Percentiles rank a stretch among this genome's conserved stretches.
Conservation (phyloP, 164 flowering plant species). For the Umbilicus rupestris region DNA sequence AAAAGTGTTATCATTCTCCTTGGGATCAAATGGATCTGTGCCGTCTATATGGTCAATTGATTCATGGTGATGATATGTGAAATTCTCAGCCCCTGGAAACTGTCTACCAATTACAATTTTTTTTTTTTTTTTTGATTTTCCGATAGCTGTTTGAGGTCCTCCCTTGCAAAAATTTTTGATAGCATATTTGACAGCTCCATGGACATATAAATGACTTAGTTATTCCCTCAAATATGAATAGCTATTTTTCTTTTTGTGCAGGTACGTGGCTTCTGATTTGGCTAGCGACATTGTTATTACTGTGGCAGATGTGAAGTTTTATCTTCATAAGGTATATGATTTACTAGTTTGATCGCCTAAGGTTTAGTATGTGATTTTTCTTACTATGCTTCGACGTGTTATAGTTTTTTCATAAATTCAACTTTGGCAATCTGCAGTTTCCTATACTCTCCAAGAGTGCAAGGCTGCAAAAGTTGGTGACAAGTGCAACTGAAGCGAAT, state of each 20-base stretch:
- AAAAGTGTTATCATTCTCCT: no score
- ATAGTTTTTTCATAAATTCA: slow-evolving; percentile 2
- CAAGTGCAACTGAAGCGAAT: slow-evolving; percentile 35
- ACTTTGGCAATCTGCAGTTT: slow-evolving; percentile 43
- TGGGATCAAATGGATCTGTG: no score
- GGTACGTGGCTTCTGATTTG: slow-evolving; percentile 79
- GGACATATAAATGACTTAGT: no score
- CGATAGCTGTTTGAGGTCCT: no score
- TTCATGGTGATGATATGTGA: no score
- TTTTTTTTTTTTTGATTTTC: no score
- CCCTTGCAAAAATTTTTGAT: no score
- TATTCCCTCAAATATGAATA: no score
- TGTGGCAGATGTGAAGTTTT: slow-evolving; percentile 71
- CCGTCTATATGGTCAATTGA: no score
- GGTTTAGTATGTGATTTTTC: neutral
- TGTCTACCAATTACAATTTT: no score
- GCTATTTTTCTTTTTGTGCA: slow-evolving; percentile 19
- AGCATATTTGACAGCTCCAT: no score
- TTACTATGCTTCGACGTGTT: neutral
- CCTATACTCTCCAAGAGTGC: slow-evolving; percentile 89
- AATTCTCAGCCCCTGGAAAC: no score
- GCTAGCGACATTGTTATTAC: slow-evolving; percentile 56
- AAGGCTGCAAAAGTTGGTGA: slow-evolving; percentile 59
- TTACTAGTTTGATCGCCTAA: neutral
- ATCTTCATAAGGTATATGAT: slow-evolving; percentile 83